Base-by-base conservation (phyloP, 2,329 filamentous ascomycete species). In the Diaporthe citri region DNA sequence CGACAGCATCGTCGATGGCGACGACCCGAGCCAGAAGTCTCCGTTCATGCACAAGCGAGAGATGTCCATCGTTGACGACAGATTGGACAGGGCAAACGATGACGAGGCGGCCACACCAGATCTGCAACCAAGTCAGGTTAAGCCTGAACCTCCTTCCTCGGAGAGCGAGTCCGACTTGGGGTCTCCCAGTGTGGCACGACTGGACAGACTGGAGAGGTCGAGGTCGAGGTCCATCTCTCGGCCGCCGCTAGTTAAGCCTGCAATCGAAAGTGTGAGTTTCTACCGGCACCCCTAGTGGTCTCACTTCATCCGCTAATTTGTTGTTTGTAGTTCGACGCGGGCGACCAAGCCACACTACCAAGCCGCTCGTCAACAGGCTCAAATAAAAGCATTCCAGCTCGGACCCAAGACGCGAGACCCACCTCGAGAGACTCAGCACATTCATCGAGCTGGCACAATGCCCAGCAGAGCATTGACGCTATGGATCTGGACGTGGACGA, bases 191-290 rank as follows among this genome's bases (percentile, higher is more conserved):
- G 60, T n/a, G 31, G 67, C 70, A 6, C 57, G 69, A 5, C 36
- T 69, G 15, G 75, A 43, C 8, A 72, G 75, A n/a, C 48, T 76
- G 1, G 67, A 57, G 22, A 57, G 73, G 31, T 76, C 75, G n/a
- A 74, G 72, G 56, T 76, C 75, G n/a, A 71, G 72, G n/a, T 76
- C 75, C 36, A 36, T 72, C 2, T 74, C 73, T 9, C 60, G 66
- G 39, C 55, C 52, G 46, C 62, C 75, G 8, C 13, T 28, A 8
- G 20, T 25, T 2, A 57, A 51, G 28, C 55, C 59, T 9, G 34
- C 69, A n/a, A 46, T 64, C 43, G 34, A 64, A 17, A 43, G 25
- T 17, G 75, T 76, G 39, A 74, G 75, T 72, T 22, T 48, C 34
- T 17, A 25, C 13, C 41, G 39, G 3, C 69, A 0, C 41, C 22